Evolutionary conservation across 495 filamentous ascomycete genomes (phyloP).

Genomic region (Talaromyces proteolyticus): DNA sequence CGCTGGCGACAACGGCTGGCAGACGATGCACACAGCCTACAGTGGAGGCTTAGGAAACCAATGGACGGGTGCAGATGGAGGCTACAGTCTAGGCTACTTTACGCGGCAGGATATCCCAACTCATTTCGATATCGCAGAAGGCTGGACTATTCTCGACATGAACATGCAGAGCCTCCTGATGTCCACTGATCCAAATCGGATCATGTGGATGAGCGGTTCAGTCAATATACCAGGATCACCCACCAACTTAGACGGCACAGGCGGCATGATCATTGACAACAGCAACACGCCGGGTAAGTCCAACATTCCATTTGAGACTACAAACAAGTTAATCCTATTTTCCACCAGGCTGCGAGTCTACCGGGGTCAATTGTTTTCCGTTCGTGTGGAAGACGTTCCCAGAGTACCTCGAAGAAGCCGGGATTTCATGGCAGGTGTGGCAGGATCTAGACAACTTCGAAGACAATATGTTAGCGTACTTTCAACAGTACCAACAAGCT

Average conservation of each 20-base stretch:
- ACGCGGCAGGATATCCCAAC: slow-evolving; percentile 43
- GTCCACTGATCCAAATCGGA: slow-evolving; percentile 48
- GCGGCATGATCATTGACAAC: slow-evolving; percentile 48
- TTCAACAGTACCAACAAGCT: slow-evolving; percentile 44
- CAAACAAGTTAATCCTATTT: not conserved
- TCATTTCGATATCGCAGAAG: slow-evolving; percentile 48
- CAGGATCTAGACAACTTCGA: slow-evolving; percentile 51
- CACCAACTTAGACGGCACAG: slow-evolving; percentile 31
- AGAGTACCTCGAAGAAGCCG: slow-evolving; percentile 45
- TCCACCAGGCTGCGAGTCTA: slow-evolving; percentile 17
- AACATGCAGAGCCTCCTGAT: slow-evolving; percentile 45
- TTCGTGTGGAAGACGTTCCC: slow-evolving; percentile 48
- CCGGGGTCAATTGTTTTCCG: slow-evolving; percentile 37
- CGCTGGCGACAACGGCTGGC: slow-evolving; percentile 44
- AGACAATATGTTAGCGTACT: slow-evolving; percentile 48
- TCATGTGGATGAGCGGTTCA: slow-evolving; percentile 45
- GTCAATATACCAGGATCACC: slow-evolving; percentile 47
- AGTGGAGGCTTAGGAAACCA: slow-evolving; percentile 43
- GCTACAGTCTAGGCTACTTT: slow-evolving; percentile 46
- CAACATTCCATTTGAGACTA: not conserved
- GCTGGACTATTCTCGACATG: slow-evolving; percentile 49
- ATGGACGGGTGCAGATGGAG: slow-evolving; percentile 46
- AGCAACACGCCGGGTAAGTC: slow-evolving; percentile 40
- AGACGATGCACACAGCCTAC: slow-evolving; percentile 43
- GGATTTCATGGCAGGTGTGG: slow-evolving; percentile 47